These are phyloP conservation scores for Kodamaea sagamina DNA, from an alignment of 805 yeast species.

Conservation along the genomic window DNA sequence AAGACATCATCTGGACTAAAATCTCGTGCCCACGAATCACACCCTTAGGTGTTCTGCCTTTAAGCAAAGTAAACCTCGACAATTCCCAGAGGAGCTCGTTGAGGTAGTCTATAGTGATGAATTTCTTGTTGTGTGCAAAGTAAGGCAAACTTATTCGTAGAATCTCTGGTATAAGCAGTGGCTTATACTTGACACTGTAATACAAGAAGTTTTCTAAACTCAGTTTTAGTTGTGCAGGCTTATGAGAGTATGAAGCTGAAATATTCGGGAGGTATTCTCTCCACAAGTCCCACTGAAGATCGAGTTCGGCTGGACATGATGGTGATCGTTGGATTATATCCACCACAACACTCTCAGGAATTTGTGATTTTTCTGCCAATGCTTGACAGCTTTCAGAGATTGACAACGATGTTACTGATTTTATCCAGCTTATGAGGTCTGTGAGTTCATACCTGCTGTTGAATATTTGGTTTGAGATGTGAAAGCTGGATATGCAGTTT, in stretches of 20 bases:
- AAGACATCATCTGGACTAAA: slow-evolving; percentile 18
- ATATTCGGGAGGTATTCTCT: slow-evolving; percentile 25
- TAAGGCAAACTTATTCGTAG: slow-evolving; percentile 3
- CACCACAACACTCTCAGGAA: slow-evolving; percentile 42
- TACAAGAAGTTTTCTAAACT: slow-evolving; percentile 31
- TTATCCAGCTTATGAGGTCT: slow-evolving; percentile 29
- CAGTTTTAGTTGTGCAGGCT: slow-evolving; percentile 20
- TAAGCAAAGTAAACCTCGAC: slow-evolving; percentile 18
- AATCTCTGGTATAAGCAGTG: slow-evolving; percentile 2
- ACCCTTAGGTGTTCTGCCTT: slow-evolving; percentile 8
- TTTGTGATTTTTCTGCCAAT: slow-evolving; percentile 26
- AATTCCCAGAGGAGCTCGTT: slow-evolving; percentile 32
- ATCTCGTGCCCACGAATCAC: slow-evolving; percentile 33
- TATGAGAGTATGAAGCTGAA: slow-evolving; percentile 22
- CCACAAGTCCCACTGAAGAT: slow-evolving; percentile 43
- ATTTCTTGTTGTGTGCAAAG: slow-evolving; percentile 1
- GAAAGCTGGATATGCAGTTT: background rate
- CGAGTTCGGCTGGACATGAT: slow-evolving; percentile 28
- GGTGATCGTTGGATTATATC: slow-evolving; percentile 45
- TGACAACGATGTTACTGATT: slow-evolving; percentile 31
- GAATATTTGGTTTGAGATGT: slow-evolving; percentile 1
- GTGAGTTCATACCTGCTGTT: slow-evolving; percentile 4
- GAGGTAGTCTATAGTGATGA: slow-evolving; percentile 23
- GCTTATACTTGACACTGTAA: slow-evolving; percentile 19
- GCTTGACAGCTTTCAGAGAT: slow-evolving; percentile 36